A percentile compares a stretch with the other conserved stretches of the same genome.
Conservation (phyloP, 2,329 filamentous ascomycete genomes). For the Mycosphaerelloides madeirae region DNA sequence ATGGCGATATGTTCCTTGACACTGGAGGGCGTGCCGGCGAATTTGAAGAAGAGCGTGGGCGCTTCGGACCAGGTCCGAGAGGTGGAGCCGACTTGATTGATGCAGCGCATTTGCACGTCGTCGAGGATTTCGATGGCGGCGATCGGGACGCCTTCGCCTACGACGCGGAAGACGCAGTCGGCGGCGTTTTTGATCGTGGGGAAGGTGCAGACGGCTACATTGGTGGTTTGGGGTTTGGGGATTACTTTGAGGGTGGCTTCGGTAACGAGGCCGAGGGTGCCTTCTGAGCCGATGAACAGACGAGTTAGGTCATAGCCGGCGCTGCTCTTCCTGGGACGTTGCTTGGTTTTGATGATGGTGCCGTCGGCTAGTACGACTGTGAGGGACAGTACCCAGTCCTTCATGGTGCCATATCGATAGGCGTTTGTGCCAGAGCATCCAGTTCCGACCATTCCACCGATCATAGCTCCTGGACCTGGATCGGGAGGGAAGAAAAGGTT, state of each 20-base stretch:
- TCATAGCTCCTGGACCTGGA: conserved; percentile 85
- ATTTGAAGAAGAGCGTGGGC: conserved; percentile 73
- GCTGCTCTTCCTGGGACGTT: conserved; percentile 81
- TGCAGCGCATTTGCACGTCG: conserved; percentile 78
- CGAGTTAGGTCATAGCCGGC: conserved; percentile 89
- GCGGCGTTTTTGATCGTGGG: conserved; percentile 65
- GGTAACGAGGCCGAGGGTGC: conserved; percentile 84
- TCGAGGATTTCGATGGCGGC: conserved; percentile 92
- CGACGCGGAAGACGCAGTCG: conserved; percentile 73
- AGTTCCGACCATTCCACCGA: conserved; percentile 81
- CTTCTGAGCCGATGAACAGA: conserved; percentile 86
- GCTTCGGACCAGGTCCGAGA: conserved; percentile 63
- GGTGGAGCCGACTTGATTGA: conserved; percentile 63
- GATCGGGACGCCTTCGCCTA: conserved; percentile 74
- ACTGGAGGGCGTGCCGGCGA: conserved; percentile 59
- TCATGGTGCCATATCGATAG: conserved; percentile 91
- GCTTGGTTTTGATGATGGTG: conserved; percentile 82
- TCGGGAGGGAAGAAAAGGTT: conserved; percentile 90
- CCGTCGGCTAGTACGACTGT: conserved; percentile 89
- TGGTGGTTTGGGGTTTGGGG: conserved; percentile 71
- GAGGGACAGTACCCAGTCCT: conserved; percentile 82
- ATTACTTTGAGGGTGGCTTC: conserved; percentile 87
- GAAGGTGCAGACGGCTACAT: conserved; percentile 70
- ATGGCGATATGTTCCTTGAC: conserved; percentile 75
- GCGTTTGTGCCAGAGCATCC: conserved; percentile 79